Evolutionary conservation across 2,329 filamentous ascomycete genomes (phyloP), one percentile per base, ranked within the genome.

Genomic region (Emergomyces africanus): DNA sequence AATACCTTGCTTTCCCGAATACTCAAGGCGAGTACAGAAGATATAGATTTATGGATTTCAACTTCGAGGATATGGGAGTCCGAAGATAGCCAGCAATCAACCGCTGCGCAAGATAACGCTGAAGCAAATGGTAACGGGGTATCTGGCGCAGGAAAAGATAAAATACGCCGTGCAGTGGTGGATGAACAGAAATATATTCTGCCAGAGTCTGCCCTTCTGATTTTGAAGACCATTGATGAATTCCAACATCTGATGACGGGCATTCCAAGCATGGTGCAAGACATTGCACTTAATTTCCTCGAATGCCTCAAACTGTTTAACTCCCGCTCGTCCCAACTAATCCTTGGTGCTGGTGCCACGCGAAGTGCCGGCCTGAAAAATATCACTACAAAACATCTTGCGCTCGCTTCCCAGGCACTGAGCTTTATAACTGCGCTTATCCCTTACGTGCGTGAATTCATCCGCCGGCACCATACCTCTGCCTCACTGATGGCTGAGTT

Each of bases 301-400:
- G 86, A 94, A 25, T 95, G 95, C 68, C 80, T 97, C 15, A 89
- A 94, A 64, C 80, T 95, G 3, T 99, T 97, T 79, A 96, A 99
- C 72, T 96, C 90, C 2, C 87, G 94, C 23, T 91, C 91, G 60
- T 95, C 88, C n/a, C 94, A 99, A 70, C 82, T 99, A 60, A 96
- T 99, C 64, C 84, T 99, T 6, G 94, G 94, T 0, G 94, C 94
- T 1, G 94, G 94, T 4, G 94, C 94, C 3, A 96, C 89, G 5
- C 81, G 84, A 41, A 90, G 88, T 28, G 94, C 91, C 0, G 92
- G 92, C 0, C 78, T 99, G 23, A 96, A 90, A 71, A 96, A 96
- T 68, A 99, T 99, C 70, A 96, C 89, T 0, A 96, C 94, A 0
- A 94, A 94, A 67, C 92, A 99, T 73, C 81, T 99, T 1, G 91